A percentile compares a stretch with the other conserved stretches of the same genome.
These are phyloP conservation scores for Conidiobolus incongruus DNA, from an alignment of 371 early-diverging fungal species.

Conservation along the genomic window DNA sequence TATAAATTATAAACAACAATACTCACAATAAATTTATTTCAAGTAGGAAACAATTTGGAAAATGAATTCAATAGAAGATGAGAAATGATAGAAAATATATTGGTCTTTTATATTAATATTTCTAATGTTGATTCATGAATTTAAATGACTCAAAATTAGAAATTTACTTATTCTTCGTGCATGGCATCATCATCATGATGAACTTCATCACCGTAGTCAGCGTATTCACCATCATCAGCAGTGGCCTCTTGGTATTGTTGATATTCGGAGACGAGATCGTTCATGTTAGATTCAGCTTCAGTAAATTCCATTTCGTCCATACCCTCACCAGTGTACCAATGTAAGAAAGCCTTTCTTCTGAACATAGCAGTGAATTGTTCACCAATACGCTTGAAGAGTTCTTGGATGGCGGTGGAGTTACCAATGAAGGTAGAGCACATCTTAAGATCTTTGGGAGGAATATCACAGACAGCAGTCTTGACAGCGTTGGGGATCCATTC, in stretches of 20 bases:
- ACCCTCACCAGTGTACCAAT: slow-evolving; percentile 95
- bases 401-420: slow-evolving; percentile 97
- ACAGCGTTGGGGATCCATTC: slow-evolving; percentile 99
- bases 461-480: slow-evolving; percentile 97
- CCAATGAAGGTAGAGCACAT: slow-evolving; percentile 98
- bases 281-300: slow-evolving; percentile 85
- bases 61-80: too few relatives aligned
- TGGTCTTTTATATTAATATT: too few relatives aligned
- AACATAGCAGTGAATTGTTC: slow-evolving; percentile 93
- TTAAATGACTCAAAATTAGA: too few relatives aligned
- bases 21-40: too few relatives aligned
- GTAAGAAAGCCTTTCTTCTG: slow-evolving; percentile 89
- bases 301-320: slow-evolving; percentile 97
- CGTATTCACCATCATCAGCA: slow-evolving; percentile 44
- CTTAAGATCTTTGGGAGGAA: slow-evolving; percentile 89
- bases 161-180: background rate
- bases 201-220: slow-evolving; percentile 34
- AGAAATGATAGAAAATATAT: too few relatives aligned
- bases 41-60: too few relatives aligned
- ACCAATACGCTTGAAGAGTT: slow-evolving; percentile 93
- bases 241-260: slow-evolving; percentile 95
- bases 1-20: too few relatives aligned
- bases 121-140: too few relatives aligned
- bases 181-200: slow-evolving; percentile 19
- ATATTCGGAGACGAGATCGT: slow-evolving; percentile 93